Evolutionary conservation across 1,284 basidiomycete genomes (phyloP).

Genomic region (Microbotryomycetes sp.): DNA sequence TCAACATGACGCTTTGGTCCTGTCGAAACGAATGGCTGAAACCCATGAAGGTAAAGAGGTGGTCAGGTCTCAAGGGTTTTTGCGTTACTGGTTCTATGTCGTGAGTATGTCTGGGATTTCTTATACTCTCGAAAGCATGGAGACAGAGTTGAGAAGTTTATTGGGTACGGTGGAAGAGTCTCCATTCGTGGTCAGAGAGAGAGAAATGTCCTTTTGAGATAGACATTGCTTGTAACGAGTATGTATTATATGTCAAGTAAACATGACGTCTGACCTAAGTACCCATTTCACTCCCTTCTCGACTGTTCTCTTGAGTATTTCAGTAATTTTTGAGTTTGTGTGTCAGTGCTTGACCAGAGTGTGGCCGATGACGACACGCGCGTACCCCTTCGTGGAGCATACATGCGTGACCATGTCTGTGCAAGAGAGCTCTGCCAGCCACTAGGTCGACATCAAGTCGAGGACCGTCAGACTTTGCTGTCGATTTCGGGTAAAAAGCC

Average conservation of each 20-base stretch:
- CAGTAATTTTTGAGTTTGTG: not conserved
- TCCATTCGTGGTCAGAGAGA: slow-evolving; percentile 6
- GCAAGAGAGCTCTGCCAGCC: slow-evolving; percentile 62
- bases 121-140: slow-evolving; percentile 25
- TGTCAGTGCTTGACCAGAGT: not conserved
- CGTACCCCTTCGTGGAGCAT: slow-evolving; percentile 65
- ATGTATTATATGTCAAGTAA: slow-evolving; percentile 33
- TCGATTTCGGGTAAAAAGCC: slow-evolving; percentile 53
- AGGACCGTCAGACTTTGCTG: slow-evolving; percentile 31
- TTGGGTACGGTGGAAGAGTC: slow-evolving; percentile 36
- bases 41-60: slow-evolving; percentile 32
- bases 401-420: slow-evolving; percentile 66
- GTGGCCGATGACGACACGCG: slow-evolving; percentile 21
- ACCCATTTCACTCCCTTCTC: slow-evolving; percentile 65
- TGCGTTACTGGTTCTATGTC: slow-evolving; percentile 30
- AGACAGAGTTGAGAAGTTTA: slow-evolving; percentile 32
- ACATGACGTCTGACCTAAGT: slow-evolving; percentile 67
- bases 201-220: not conserved
- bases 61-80: slow-evolving; percentile 34
- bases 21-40: slow-evolving; percentile 32
- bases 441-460: slow-evolving; percentile 54
- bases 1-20: slow-evolving; percentile 39
- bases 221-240: not conserved
- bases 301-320: slow-evolving; percentile 41
- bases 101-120: not conserved